Evolutionary conservation across 768 basidiomycete genomes (phyloP), one percentile per base, ranked within the genome.

Genomic region (Lyophyllum shimeji): DNA sequence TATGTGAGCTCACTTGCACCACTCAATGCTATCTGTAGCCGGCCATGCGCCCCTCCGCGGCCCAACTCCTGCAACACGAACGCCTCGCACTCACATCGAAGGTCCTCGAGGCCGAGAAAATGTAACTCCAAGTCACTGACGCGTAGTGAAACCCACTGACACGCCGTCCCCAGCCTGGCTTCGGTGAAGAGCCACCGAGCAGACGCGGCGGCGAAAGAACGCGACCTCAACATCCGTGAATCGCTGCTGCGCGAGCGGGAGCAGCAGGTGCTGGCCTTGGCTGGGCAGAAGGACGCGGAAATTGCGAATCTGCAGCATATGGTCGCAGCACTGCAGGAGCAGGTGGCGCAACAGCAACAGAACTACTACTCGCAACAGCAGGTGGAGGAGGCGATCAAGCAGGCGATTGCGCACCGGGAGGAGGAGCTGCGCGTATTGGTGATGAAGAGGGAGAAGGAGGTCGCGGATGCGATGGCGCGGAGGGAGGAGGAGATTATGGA

Each of bases 41-140:
- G 3, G 89, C 90, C 1, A 90, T 91, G 87, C 83, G 92, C 37
- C 92, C 91, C 1, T 92, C 90, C 0, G 89, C 90, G 0, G 79
- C 83, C 7, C 90, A 91, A 65, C 80, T 93, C 8, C 81, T 93
- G 15, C 88, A 90, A 63, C 87, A 91, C 58, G 91, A 94, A 63
- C 82, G 89, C 0, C 64, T 93, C 3, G 82, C 87, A 34, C 77
- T 89, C 13, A 85, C 85, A 0, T 79, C 80, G 64, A 89, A 89
- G 63, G 84, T 92, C 17, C 69, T 82, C 8, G 90, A 93, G 63
- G 83, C 89, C 0, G 86, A 91, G 61, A 92, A 89, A 62, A 84
- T 91, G 91, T 90, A 56, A 25, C 82, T 63, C 52, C 20, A n/a
- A 25, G 2, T 46, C 23, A 8, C 4, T 27, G 17, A 17, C 29